Evolutionary conservation across 2,329 filamentous ascomycete species (phyloP).

Genomic region (Trichoderma sp.): DNA sequence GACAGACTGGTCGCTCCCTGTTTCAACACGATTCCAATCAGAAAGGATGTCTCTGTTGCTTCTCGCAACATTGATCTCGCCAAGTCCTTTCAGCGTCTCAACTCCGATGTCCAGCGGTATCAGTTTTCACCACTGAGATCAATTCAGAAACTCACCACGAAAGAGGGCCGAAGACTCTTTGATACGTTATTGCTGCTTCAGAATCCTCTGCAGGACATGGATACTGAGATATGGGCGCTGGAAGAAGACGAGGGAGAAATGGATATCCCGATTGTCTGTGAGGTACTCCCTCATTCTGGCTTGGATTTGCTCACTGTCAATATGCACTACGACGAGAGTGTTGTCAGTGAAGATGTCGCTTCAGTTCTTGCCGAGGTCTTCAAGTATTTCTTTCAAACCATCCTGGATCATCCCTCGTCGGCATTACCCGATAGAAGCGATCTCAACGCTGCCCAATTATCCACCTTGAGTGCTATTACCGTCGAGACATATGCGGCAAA

Average conservation of each 20-base stretch:
- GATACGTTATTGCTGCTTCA: constrained; percentile 82
- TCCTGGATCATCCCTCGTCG: constrained; percentile 38
- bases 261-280: constrained; percentile 77
- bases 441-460: constrained; percentile 33
- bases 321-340: constrained; percentile 63
- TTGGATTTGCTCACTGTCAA: constrained; percentile 59
- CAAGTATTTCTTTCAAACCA: constrained; percentile 36
- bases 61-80: constrained; percentile 60
- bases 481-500: constrained; percentile 33
- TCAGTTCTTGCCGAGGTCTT: constrained; percentile 39
- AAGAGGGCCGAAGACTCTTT: constrained; percentile 61
- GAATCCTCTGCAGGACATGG: constrained; percentile 60
- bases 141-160: constrained; percentile 60
- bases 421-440: constrained; percentile 29
- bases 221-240: constrained; percentile 58
- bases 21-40: constrained; percentile 84
- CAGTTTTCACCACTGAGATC: constrained; percentile 76
- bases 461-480: constrained; percentile 33
- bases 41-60: constrained; percentile 54
- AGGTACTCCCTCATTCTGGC: constrained; percentile 62
- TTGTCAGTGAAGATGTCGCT: constrained; percentile 38
- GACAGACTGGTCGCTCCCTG: constrained; percentile 81
- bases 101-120: constrained; percentile 63
- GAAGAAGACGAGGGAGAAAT: constrained; percentile 63
- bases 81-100: constrained; percentile 61